Evolutionary conservation across 306 rosid genomes (phyloP).

Genomic region (Pueraria montana): DNA sequence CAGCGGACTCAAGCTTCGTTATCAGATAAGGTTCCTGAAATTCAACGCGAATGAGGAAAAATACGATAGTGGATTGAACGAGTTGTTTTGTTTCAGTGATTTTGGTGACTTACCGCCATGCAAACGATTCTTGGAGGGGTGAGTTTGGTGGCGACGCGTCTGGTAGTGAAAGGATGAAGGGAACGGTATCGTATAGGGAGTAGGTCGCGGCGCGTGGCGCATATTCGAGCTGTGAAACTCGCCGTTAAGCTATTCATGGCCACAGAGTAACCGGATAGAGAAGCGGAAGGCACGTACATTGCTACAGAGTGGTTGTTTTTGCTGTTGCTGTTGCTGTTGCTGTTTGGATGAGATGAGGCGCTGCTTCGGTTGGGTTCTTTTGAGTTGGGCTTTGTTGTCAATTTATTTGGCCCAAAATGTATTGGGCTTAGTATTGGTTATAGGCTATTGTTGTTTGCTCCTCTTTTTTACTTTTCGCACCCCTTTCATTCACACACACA

Average conservation of each 20-base stretch:
- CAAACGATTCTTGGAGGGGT: slow-evolving; percentile 67
- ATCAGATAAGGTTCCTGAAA: slow-evolving; percentile 89
- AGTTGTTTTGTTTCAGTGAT: background rate
- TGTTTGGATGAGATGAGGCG: slow-evolving; percentile 19
- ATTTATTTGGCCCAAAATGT: background rate
- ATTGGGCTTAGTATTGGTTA: no score
- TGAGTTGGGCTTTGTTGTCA: background rate
- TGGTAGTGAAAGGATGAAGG: slow-evolving; percentile 44
- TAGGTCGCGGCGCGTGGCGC: slow-evolving; percentile 42
- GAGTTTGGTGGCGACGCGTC: slow-evolving; percentile 46
- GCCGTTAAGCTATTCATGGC: slow-evolving; percentile 68
- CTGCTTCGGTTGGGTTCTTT: background rate
- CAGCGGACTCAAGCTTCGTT: slow-evolving; percentile 89
- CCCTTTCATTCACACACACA: no score
- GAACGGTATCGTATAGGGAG: slow-evolving; percentile 52
- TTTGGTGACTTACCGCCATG: slow-evolving; percentile 76
- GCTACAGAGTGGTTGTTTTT: background rate
- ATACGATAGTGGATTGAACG: background rate
- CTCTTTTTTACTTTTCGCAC: no score
- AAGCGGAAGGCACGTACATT: background rate
- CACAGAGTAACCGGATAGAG: slow-evolving; percentile 35
- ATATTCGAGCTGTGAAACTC: slow-evolving; percentile 66
- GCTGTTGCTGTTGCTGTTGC: background rate
- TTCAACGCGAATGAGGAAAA: slow-evolving; percentile 37
- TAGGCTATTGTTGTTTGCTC: no score